Evolutionary conservation across 2,329 filamentous ascomycete genomes (phyloP).

Genomic region (Coccinonectria pachysandricola): DNA sequence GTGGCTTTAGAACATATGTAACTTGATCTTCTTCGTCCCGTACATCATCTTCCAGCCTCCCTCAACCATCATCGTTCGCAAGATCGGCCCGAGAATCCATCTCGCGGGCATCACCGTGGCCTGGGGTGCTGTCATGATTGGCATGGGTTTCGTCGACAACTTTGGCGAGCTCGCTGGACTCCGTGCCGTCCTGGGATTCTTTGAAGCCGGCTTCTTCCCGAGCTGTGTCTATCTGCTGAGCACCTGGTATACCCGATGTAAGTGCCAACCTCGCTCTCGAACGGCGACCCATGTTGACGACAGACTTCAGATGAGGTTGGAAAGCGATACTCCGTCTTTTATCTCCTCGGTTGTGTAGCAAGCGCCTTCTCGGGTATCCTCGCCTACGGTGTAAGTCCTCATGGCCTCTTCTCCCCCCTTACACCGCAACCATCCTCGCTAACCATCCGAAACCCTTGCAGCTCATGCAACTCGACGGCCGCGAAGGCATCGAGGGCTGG

Average conservation of each 20-base stretch:
- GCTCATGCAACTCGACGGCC: conserved; percentile 53
- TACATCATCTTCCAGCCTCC: conserved; percentile 65
- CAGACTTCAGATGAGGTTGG: conserved; percentile 48
- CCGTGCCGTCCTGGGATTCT: conserved; percentile 48
- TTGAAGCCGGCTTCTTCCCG: conserved; percentile 65
- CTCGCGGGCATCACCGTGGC: conserved; percentile 42
- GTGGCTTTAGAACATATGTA: conserved; percentile 45
- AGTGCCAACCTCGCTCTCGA: conserved; percentile 15
- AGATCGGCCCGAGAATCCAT: conserved; percentile 51
- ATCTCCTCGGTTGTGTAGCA: conserved; percentile 56
- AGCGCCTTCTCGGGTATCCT: conserved; percentile 59
- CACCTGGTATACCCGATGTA: conserved; percentile 61
- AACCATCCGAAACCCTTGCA: conserved; percentile 11
- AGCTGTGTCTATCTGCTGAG: conserved; percentile 62
- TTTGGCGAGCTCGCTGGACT: conserved; percentile 44
- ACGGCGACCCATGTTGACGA: conserved; percentile 1
- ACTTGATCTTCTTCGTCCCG: conserved; percentile 63
- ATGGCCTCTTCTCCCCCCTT: no score
- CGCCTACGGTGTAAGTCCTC: conserved; percentile 53
- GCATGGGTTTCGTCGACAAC: conserved; percentile 50
- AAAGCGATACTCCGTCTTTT: conserved; percentile 59
- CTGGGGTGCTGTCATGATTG: conserved; percentile 54
- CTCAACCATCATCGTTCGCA: conserved; percentile 57
- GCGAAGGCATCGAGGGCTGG: conserved; percentile 47
- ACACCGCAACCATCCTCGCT: neutral